phyloP scores from a whole-genome alignment of 2,329 filamentous ascomycete species.

The Ramularia endophylla region DNA sequence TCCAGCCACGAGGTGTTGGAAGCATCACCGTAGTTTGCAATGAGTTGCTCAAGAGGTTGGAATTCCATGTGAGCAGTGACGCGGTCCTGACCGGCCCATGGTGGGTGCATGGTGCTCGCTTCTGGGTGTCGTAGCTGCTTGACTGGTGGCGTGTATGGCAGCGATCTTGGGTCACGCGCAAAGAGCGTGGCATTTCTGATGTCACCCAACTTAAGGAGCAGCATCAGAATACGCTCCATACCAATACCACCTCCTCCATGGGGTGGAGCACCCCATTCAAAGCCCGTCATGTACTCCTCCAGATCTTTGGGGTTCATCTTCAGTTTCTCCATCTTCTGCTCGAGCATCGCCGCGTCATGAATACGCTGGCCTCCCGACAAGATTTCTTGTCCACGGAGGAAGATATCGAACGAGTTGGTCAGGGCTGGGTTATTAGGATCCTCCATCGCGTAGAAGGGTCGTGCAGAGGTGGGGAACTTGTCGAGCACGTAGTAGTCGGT shows the following conservation, averaged over 20 bases:
- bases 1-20: slow-evolving; percentile 93
- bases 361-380: slow-evolving; percentile 91
- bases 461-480: slow-evolving; percentile 78
- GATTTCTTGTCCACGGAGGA: slow-evolving; percentile 88
- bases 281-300: slow-evolving; percentile 85
- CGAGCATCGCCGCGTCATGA: slow-evolving; percentile 68
- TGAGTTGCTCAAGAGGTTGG: slow-evolving; percentile 76
- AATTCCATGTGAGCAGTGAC: slow-evolving; percentile 47
- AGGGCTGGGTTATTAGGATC: slow-evolving; percentile 64
- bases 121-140: slow-evolving; percentile 75
- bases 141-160: slow-evolving; percentile 61
- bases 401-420: slow-evolving; percentile 94
- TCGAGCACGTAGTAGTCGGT: slow-evolving; percentile 94
- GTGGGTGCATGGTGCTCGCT: slow-evolving; percentile 70
- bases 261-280: slow-evolving; percentile 81
- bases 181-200: slow-evolving; percentile 84
- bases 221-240: slow-evolving; percentile 80
- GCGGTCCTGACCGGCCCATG: slow-evolving; percentile 53
- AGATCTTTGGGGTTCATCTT: slow-evolving; percentile 76
- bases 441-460: slow-evolving; percentile 88
- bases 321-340: slow-evolving; percentile 66
- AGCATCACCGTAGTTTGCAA: slow-evolving; percentile 92
- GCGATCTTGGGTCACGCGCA: slow-evolving; percentile 80
- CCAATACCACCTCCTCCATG: slow-evolving; percentile 89
- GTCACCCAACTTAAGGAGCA: slow-evolving; percentile 79